phyloP scores from a whole-genome alignment of 2,329 filamentous ascomycete species.

The Aurifilum marmelostoma region DNA sequence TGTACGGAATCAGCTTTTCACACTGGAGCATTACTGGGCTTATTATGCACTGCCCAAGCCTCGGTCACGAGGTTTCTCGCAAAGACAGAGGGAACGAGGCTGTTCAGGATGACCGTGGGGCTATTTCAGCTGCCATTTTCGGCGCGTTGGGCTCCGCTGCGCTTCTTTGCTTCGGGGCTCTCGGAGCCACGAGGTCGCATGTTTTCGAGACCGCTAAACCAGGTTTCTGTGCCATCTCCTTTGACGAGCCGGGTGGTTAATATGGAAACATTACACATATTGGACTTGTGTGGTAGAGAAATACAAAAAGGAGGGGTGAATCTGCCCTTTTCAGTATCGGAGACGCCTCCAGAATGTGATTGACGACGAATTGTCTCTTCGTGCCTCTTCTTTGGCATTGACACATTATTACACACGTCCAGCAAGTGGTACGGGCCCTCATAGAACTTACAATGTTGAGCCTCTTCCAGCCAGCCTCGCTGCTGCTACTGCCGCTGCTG shows the following conservation, averaged over 20 bases:
- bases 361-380: background rate
- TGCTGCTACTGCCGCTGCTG: slow-evolving; percentile 32
- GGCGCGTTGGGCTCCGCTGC: slow-evolving; percentile 21
- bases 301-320: background rate
- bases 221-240: background rate
- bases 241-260: background rate
- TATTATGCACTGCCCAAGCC: background rate
- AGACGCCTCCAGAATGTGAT: background rate
- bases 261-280: background rate
- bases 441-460: slow-evolving; percentile 23
- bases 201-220: background rate
- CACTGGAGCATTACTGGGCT: background rate
- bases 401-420: too few species aligned
- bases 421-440: background rate
- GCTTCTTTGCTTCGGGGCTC: slow-evolving; percentile 19
- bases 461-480: slow-evolving; percentile 25
- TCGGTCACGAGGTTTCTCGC: background rate
- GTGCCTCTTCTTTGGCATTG: background rate
- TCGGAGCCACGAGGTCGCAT: slow-evolving; percentile 16
- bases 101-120: background rate
- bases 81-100: background rate
- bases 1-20: background rate
- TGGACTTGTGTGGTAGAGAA: background rate
- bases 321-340: background rate
- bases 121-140: slow-evolving; percentile 8